phyloP scores from a whole-genome alignment of 2,329 filamentous ascomycete species.

The Beauveria brongniartii region DNA sequence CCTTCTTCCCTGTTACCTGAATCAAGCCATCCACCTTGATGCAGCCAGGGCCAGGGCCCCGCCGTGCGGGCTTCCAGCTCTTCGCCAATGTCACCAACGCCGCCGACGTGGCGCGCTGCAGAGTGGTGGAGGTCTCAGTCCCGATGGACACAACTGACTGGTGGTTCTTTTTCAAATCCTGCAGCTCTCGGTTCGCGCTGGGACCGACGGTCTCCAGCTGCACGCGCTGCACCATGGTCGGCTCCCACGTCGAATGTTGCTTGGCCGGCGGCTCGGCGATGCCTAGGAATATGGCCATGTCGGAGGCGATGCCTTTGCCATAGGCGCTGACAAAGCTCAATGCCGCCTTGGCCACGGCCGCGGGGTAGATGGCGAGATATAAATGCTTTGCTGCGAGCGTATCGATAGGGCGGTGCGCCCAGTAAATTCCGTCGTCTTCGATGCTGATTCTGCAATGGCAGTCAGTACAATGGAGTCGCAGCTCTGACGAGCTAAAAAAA shows the following conservation, averaged over 20 bases:
- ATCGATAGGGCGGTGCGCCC: conserved; percentile 41
- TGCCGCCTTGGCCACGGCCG: conserved; percentile 39
- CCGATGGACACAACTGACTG: neutral
- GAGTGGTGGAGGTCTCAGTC: neutral
- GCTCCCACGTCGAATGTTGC: conserved; percentile 25
- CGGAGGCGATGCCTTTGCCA: conserved; percentile 34
- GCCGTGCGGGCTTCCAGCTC: conserved; percentile 37
- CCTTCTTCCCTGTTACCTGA: conserved; percentile 39
- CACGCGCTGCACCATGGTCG: conserved; percentile 22
- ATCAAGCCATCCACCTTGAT: conserved; percentile 47
- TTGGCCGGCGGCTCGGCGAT: conserved; percentile 21
- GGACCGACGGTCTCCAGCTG: conserved; percentile 13
- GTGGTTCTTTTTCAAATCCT: neutral
- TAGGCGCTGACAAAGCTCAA: conserved; percentile 45
- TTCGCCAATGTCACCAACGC: conserved; percentile 30
- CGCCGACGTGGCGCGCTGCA: neutral
- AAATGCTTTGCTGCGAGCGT: conserved; percentile 36
- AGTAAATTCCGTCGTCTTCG: conserved; percentile 39
- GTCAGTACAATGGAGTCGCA: neutral
- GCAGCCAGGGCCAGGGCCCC: conserved; percentile 41
- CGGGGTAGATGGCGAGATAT: conserved; percentile 45
- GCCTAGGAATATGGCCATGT: conserved; percentile 39
- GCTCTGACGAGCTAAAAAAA: neutral
- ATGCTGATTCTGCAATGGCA: conserved; percentile 37
- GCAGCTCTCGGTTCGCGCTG: neutral